Conservation (phyloP, 352 stramenopile genomes). For the Phytophthora kernoviae region DNA sequence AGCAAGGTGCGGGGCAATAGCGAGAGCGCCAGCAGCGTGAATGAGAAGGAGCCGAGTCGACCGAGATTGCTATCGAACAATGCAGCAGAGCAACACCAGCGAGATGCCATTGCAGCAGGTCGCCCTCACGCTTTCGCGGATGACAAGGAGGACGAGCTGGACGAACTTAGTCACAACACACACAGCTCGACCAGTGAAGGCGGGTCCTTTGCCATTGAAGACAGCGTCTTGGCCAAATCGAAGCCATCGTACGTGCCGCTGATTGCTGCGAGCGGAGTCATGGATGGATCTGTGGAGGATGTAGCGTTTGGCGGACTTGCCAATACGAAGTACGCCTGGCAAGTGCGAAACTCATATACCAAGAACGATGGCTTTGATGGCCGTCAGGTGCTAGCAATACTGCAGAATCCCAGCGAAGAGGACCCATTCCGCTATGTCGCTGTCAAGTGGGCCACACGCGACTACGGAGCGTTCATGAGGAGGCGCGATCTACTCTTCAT, state of each 20-base stretch:
- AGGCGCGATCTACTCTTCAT: conserved; percentile 41
- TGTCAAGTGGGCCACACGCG: conserved; percentile 42
- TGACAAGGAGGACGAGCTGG: conserved; percentile 21
- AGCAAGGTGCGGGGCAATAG: conserved; percentile 12
- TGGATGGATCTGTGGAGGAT: conserved; percentile 34
- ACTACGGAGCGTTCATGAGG: conserved; percentile 38
- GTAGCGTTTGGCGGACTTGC: conserved; percentile 28
- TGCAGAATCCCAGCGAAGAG: conserved; percentile 34
- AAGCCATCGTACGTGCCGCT: conserved; percentile 29
- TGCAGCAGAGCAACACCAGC: conserved; percentile 39
- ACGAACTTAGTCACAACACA: conserved; percentile 23
- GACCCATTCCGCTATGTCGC: conserved; percentile 46
- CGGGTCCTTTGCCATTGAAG: conserved; percentile 29
- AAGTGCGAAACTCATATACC: conserved; percentile 42
- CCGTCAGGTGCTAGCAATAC: conserved; percentile 31
- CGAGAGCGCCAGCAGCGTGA: conserved; percentile 3
- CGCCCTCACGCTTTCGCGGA: conserved; percentile 20
- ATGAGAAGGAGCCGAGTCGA: conserved; percentile 39
- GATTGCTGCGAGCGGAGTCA: conserved; percentile 22
- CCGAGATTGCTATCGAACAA: conserved; percentile 51
- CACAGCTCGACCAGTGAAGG: conserved; percentile 37
- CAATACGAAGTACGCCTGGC: conserved; percentile 29
- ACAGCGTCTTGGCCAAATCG: conserved; percentile 26
- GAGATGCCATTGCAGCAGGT: conserved; percentile 31
- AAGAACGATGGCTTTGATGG: conserved; percentile 41